Evolutionary conservation across 2,329 filamentous ascomycete species (phyloP), one percentile per base, ranked within the genome.

Genomic region (Tetracladium maxilliforme): DNA sequence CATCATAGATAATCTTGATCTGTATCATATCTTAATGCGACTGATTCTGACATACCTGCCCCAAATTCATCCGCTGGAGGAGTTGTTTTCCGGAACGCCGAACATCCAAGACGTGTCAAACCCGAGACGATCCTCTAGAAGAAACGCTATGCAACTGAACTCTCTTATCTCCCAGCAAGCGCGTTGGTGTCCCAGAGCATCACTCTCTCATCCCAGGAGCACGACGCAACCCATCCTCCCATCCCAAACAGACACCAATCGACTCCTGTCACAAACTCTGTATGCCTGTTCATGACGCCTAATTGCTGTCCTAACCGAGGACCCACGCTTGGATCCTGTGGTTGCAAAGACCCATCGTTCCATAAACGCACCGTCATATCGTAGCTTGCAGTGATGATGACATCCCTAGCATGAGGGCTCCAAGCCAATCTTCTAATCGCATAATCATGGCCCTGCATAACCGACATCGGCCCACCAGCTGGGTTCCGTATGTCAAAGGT

Each of bases 161-260:
- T n/a, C n/a, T n/a, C n/a, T n/a, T n/a, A n/a, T n/a, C n/a, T n/a
- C n/a, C n/a, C n/a, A n/a, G n/a, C n/a, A n/a, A n/a, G n/a, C n/a
- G n/a, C n/a, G n/a, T n/a, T 73, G 19, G 86, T 80, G 56, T 98
- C 90, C 87, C 87, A 98, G 6, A 98, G 69, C 40, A 92, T 58
- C 8, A 98, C 65, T 39, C 73, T 67, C 55, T 94, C 84, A 42
- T 98, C 90, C 90, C 90, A 98, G 1, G 83, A 86, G 3, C 79
- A 81, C 33, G 81, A 92, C 3, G 90, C 86, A 37, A 86, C 86
- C 90, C 90, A 98, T 5, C 90, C 90, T 35, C 92, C 86, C 14
- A 72, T 78, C 5, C 90, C 90, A 49, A 98, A 98, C 22, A 98
- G 52, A 52, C 90, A 98, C 90, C 92, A 98, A 48, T 98, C 90